These are phyloP conservation scores for Friedmanniomyces endolithicus DNA, from an alignment of 495 filamentous ascomycete genomes.

Conservation along the genomic window DNA sequence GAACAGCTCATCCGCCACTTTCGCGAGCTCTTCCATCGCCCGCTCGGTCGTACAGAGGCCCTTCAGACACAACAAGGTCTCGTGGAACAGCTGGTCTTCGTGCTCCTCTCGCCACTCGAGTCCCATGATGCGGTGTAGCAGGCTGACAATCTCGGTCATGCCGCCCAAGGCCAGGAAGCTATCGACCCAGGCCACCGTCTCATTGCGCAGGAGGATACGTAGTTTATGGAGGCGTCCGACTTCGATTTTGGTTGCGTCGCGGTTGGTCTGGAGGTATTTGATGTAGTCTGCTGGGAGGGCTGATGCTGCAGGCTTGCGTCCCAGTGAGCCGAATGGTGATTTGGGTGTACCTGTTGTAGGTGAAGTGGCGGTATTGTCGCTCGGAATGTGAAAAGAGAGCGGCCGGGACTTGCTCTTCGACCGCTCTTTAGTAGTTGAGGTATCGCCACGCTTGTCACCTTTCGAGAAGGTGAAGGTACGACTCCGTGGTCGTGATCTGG, in stretches of 20 bases:
- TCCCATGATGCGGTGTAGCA: conserved; percentile 81
- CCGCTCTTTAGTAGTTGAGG: conserved; percentile 43
- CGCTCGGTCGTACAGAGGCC: conserved; percentile 82
- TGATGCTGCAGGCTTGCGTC: conserved; percentile 31
- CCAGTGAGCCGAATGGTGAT: conserved; percentile 36
- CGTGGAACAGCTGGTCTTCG: conserved; percentile 84
- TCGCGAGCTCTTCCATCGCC: conserved; percentile 66
- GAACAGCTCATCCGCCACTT: conserved; percentile 69
- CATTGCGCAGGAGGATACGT: conserved; percentile 77
- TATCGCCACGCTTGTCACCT: conserved; percentile 31
- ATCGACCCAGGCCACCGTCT: conserved; percentile 90
- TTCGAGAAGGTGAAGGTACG: conserved; percentile 65
- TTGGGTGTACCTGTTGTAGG: conserved; percentile 8
- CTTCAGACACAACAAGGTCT: conserved; percentile 86
- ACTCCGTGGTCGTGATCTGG: conserved; percentile 46
- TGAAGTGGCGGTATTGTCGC: conserved; percentile 17
- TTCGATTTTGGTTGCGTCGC: conserved; percentile 69
- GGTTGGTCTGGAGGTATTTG: conserved; percentile 60
- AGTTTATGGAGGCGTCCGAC: conserved; percentile 93
- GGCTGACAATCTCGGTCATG: conserved; percentile 77
- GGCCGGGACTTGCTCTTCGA: conserved; percentile 34
- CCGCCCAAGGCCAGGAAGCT: conserved; percentile 77
- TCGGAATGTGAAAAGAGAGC: conserved; percentile 32
- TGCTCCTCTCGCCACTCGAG: conserved; percentile 98
- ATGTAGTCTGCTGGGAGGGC: conserved; percentile 65